Evolutionary conservation across 2,329 filamentous ascomycete genomes (phyloP).

Genomic region (Paraconiothyrium sp.): DNA sequence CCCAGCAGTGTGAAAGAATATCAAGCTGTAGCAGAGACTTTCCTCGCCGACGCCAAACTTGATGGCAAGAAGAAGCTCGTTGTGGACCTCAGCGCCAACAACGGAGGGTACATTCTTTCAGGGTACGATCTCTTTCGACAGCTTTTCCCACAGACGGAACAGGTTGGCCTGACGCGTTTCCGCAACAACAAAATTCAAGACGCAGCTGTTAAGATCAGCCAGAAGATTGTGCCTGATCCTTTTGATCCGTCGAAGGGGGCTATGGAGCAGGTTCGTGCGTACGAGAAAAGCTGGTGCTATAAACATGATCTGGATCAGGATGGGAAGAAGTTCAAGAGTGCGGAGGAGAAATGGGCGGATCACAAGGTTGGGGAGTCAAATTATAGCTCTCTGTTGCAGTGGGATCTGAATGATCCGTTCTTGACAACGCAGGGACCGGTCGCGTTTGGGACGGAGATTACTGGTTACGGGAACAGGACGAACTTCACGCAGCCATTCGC

Average conservation of each 20-base stretch:
- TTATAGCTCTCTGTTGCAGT: slow-evolving; percentile 45
- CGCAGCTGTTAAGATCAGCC: not conserved
- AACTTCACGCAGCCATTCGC: slow-evolving; percentile 34
- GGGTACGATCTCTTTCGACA: slow-evolving; percentile 53
- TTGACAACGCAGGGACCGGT: slow-evolving; percentile 31
- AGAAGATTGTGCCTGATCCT: slow-evolving; percentile 44
- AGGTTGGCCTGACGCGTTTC: slow-evolving; percentile 54
- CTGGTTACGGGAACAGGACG: slow-evolving; percentile 6
- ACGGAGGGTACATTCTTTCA: slow-evolving; percentile 34
- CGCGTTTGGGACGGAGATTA: slow-evolving; percentile 12
- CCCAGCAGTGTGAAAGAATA: slow-evolving; percentile 2
- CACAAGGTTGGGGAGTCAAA: slow-evolving; percentile 31
- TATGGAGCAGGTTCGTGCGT: slow-evolving; percentile 2
- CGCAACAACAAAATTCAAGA: slow-evolving; percentile 30
- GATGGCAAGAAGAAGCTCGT: slow-evolving; percentile 65
- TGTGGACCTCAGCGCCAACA: slow-evolving; percentile 61
- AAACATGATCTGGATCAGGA: slow-evolving; percentile 22
- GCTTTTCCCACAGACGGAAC: slow-evolving; percentile 56
- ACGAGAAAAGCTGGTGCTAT: slow-evolving; percentile 20
- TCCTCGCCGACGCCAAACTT: slow-evolving; percentile 56
- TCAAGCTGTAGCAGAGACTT: slow-evolving; percentile 26
- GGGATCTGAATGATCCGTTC: slow-evolving; percentile 44
- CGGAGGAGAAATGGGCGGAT: slow-evolving; percentile 40
- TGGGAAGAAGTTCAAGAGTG: slow-evolving; percentile 34
- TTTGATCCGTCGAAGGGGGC: slow-evolving; percentile 33